phyloP scores from a whole-genome alignment of 768 basidiomycete genomes.

The Daedaleopsis nitida region DNA sequence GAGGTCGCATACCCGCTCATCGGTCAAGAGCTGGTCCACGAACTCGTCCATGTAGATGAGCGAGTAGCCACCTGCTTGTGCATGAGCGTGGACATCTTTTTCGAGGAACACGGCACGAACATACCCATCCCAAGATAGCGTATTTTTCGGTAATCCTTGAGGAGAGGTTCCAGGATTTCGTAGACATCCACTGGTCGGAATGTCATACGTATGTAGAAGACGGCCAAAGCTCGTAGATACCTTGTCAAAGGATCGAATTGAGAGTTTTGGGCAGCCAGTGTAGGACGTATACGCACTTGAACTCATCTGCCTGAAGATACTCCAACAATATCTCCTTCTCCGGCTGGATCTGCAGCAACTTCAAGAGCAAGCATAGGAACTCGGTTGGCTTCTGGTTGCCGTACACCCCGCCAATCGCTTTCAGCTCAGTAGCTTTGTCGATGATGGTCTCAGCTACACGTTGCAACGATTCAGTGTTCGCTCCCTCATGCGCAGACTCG shows the following conservation, averaged over 20 bases:
- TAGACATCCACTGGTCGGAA: constrained; percentile 90
- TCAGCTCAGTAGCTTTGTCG: constrained; percentile 86
- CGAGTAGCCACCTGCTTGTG: constrained; percentile 71
- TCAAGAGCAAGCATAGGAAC: constrained; percentile 89
- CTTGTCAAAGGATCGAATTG: constrained; percentile 40
- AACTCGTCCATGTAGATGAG: constrained; percentile 93
- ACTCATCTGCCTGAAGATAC: constrained; percentile 95
- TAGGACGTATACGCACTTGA: constrained; percentile 71
- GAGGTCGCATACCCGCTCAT: constrained; percentile 95
- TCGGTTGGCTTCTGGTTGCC: constrained; percentile 94
- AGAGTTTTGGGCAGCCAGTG: background rate
- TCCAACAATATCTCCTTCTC: constrained; percentile 97
- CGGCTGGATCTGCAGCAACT: constrained; percentile 95
- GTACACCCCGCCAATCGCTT: constrained; percentile 89
- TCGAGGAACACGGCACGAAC: constrained; percentile 25
- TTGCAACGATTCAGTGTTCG: background rate
- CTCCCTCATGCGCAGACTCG: background rate
- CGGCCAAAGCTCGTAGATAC: constrained; percentile 91
- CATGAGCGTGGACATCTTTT: background rate
- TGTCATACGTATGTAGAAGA: constrained; percentile 93
- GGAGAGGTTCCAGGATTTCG: constrained; percentile 88
- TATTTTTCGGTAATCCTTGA: constrained; percentile 93
- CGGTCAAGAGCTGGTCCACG: constrained; percentile 76
- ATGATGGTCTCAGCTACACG: constrained; percentile 84
- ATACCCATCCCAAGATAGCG: constrained; percentile 78